Evolutionary conservation across 345 rosid species (phyloP).

Genomic region (Salix dunnii): DNA sequence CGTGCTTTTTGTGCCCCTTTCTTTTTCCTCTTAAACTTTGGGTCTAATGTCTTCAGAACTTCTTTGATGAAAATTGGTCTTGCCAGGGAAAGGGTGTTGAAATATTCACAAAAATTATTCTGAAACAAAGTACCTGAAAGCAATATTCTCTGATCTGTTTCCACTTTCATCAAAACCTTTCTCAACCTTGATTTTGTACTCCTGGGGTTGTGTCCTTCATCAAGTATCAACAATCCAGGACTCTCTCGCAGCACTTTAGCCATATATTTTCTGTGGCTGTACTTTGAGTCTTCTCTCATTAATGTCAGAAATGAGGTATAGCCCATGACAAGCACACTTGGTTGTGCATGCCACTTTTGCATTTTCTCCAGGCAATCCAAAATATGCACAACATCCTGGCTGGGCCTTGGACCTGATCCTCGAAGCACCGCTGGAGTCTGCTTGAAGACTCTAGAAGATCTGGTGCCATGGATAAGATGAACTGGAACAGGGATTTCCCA

Average conservation of each 20-base stretch:
- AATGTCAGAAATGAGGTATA: conserved; percentile 82
- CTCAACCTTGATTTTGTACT: conserved; percentile 90
- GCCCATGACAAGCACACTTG: conserved; percentile 96
- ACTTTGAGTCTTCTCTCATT: conserved; percentile 83
- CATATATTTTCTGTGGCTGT: conserved; percentile 71
- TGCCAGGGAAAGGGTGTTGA: conserved; percentile 84
- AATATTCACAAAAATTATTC: conserved; percentile 93
- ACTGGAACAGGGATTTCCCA: conserved; percentile 84
- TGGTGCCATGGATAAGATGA: conserved; percentile 81
- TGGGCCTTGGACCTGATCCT: conserved; percentile 53
- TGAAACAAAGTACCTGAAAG: conserved; percentile 93
- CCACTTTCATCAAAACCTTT: conserved; percentile 85
- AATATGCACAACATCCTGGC: conserved; percentile 82
- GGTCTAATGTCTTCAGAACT: conserved; percentile 62
- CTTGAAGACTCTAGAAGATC: conserved; percentile 55
- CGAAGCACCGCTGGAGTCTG: conserved; percentile 33
- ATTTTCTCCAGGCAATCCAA: conserved; percentile 85
- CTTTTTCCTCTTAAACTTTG: conserved; percentile 48
- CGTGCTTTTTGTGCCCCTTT: conserved; percentile 48
- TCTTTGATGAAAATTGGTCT: conserved; percentile 76
- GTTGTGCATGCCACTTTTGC: conserved; percentile 86
- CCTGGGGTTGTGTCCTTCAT: conserved; percentile 93
- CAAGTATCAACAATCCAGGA: conserved; percentile 76
- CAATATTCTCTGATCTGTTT: conserved; percentile 67
- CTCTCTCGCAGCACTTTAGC: conserved; percentile 84